Percentiles rank a stretch among this genome's conserved stretches.
Evolutionary conservation across 306 rosid genomes (phyloP).

Genomic region (Rubus idaeus): DNA sequence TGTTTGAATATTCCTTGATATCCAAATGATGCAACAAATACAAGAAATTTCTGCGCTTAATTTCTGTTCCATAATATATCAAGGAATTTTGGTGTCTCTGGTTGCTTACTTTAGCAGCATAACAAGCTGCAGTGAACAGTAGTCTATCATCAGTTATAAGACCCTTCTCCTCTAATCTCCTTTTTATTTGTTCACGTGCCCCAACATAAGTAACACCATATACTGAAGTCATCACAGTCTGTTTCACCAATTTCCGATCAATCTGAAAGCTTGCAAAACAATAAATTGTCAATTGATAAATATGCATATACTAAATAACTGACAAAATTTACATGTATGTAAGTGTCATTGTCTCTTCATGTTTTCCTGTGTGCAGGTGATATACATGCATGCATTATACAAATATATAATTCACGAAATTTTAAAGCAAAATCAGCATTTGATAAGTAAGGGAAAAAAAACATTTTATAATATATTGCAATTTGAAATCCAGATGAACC

Average conservation of each 20-base stretch:
- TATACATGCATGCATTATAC: background rate
- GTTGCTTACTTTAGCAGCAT: slow-evolving; percentile 76
- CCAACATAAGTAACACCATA: slow-evolving; percentile 88
- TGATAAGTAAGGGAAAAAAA: slow-evolving; percentile 10
- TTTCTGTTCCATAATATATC: background rate
- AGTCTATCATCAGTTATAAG: slow-evolving; percentile 65
- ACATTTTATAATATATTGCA: slow-evolving; percentile 16
- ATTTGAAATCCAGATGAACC: slow-evolving; percentile 15
- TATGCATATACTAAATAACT: background rate
- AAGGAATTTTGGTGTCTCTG: slow-evolving; percentile 6
- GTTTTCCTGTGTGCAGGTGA: background rate
- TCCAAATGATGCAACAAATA: slow-evolving; percentile 12
- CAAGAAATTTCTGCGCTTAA: background rate
- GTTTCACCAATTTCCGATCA: slow-evolving; percentile 84
- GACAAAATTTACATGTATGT: background rate
- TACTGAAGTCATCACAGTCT: slow-evolving; percentile 92
- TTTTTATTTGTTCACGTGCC: slow-evolving; percentile 84
- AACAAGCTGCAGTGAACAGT: slow-evolving; percentile 69
- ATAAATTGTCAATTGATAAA: slow-evolving; percentile 9
- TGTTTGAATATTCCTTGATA: background rate
- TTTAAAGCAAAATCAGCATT: slow-evolving; percentile 8
- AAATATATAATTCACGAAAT: background rate
- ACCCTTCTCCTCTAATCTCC: slow-evolving; percentile 82
- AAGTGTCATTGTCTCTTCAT: background rate
- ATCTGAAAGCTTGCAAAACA: slow-evolving; percentile 57